These are phyloP conservation scores for Fusarium sp. DNA, from an alignment of 2,329 filamentous ascomycete species.

Conservation along the genomic window DNA sequence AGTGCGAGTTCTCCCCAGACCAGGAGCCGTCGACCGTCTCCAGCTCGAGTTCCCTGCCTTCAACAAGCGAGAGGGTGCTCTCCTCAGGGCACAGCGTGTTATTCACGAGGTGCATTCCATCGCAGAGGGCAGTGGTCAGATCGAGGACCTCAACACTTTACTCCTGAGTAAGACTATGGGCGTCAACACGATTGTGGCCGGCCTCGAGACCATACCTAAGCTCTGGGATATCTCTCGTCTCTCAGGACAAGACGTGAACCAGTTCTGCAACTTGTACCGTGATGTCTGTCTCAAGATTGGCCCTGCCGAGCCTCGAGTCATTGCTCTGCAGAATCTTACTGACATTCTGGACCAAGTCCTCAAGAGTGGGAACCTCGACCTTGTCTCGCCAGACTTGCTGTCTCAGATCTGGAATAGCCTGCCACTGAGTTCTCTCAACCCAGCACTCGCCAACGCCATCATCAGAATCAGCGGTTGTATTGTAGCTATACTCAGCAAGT, in stretches of 20 bases:
- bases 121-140: conserved; percentile 36
- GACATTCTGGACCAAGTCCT: conserved; percentile 59
- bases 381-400: conserved; percentile 53
- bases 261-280: conserved; percentile 59
- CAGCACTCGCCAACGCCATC: conserved; percentile 63
- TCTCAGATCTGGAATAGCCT: conserved; percentile 58
- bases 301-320: conserved; percentile 60
- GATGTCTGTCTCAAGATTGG: conserved; percentile 55
- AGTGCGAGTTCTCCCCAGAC: conserved; percentile 51
- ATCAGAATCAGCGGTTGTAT: conserved; percentile 62
- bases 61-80: conserved; percentile 50
- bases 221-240: conserved; percentile 49
- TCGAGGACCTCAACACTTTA: conserved; percentile 44
- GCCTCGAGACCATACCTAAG: conserved; percentile 52
- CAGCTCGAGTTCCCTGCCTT: conserved; percentile 39
- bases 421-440: conserved; percentile 57
- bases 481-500: conserved; percentile 52
- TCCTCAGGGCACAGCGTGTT: conserved; percentile 56
- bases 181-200: conserved; percentile 53
- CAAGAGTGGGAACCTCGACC: conserved; percentile 35
- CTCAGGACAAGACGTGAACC: conserved; percentile 45
- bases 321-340: conserved; percentile 63
- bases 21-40: conserved; percentile 33
- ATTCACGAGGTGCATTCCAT: conserved; percentile 55
- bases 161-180: conserved; percentile 50